Evolutionary conservation across 2,329 filamentous ascomycete species (phyloP), one percentile per base, ranked within the genome.

Genomic region (Xylaria sp.): DNA sequence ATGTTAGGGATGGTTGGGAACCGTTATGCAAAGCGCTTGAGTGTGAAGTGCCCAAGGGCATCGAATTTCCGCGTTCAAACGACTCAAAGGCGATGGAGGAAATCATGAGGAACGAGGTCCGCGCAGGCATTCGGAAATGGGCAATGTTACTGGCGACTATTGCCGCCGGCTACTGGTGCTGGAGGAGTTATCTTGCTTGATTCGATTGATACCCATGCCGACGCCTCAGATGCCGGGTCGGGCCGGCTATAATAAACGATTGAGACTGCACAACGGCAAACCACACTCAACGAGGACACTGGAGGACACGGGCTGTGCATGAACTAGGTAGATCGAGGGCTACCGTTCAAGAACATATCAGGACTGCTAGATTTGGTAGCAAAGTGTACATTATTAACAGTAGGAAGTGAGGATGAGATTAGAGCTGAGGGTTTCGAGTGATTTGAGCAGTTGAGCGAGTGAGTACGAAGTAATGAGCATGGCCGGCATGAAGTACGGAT

Each of bases 1-100:
- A 69, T 42, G 67, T 68, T 9, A 56, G 59, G 19, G 67, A 68
- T 9, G 66, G 65, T 16, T 68, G 67, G 66, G 62, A 49, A 19
- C 66, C 66, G 4, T 48, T 69, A 30, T 67, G 66, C 49, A 59
- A 69, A 35, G 62, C 63, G 46, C 58, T 68, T n/a, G 59, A 44
- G 16, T 60, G 58, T 10, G 61, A 65, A 16, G 63, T 67, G 19
- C 66, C 66, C 1, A 63, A 66, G 48, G 63, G 60, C 4, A 61
- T 67, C 48, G 62, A 61, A 1, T 68, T 68, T 55, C 67, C 66
- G 35, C 61, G 52, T n/a, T 58, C 63, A 10, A 68, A 68, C 52
- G 67, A 69, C 48, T 59, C 63, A 3, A 62, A 65, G 16, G 66
- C 66, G 19, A 67, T 69, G 47, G 61, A 67, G 23, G 55, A 63